These are phyloP conservation scores for Lachancea kluyveri DNA, from an alignment of 805 yeast species.

Conservation along the genomic window DNA sequence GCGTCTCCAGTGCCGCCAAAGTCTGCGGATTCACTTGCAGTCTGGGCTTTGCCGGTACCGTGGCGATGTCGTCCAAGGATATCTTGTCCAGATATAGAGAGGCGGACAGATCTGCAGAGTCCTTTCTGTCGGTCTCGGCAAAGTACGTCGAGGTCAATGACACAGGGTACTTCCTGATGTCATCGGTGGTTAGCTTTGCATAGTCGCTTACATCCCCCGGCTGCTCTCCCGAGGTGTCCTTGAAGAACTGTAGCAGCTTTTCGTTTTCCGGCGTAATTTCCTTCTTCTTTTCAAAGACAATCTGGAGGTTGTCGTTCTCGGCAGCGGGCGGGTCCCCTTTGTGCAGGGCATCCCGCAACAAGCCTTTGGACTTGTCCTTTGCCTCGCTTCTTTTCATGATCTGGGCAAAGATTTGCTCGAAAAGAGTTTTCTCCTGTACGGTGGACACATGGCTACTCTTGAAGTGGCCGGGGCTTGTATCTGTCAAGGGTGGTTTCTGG, in stretches of 20 bases:
- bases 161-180: slow-evolving; percentile 22
- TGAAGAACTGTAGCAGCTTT: slow-evolving; percentile 15
- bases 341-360: slow-evolving; percentile 7
- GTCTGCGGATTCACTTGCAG: slow-evolving; percentile 4
- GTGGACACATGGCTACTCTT: slow-evolving; percentile 17
- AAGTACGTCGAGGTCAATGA: slow-evolving; percentile 17
- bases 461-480: slow-evolving; percentile 12
- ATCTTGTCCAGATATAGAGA: not conserved
- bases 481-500: slow-evolving; percentile 1
- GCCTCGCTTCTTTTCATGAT: slow-evolving; percentile 20
- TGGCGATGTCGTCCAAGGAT: not conserved
- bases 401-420: slow-evolving; percentile 22
- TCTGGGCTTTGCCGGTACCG: not conserved
- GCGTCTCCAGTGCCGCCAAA: slow-evolving; percentile 15
- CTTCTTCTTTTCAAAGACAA: slow-evolving; percentile 18
- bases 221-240: slow-evolving; percentile 6
- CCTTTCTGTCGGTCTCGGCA: slow-evolving; percentile 6
- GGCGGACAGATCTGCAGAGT: too few relatives aligned
- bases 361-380: slow-evolving; percentile 10
- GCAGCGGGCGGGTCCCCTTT: not conserved
- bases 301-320: slow-evolving; percentile 11
- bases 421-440: slow-evolving; percentile 22
- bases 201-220: slow-evolving; percentile 9
- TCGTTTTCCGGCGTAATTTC: slow-evolving; percentile 10
- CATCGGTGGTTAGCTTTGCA: slow-evolving; percentile 18